Conservation (phyloP, 2,329 filamentous ascomycete genomes). For the Aspergillus pseudoglaucus region DNA sequence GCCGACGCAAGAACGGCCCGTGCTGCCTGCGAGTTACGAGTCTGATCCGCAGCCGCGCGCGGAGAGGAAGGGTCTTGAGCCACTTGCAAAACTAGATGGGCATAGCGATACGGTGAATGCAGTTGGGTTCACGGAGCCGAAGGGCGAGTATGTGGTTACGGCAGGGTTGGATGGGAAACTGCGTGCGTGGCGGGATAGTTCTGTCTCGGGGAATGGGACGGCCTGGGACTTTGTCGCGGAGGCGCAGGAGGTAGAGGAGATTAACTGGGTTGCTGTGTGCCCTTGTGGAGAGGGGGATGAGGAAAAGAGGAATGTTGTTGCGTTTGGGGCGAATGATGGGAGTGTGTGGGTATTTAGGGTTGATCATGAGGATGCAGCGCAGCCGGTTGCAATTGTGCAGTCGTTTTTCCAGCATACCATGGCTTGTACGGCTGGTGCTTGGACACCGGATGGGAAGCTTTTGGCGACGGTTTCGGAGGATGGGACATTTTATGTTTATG, state of each 20-base stretch:
- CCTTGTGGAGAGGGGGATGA: constrained; percentile 50
- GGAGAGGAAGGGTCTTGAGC: constrained; percentile 55
- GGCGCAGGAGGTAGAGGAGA: constrained; percentile 83
- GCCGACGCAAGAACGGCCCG: constrained; percentile 51
- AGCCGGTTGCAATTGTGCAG: constrained; percentile 73
- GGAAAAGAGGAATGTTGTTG: constrained; percentile 70
- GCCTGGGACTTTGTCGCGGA: constrained; percentile 66
- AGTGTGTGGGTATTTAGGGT: constrained; percentile 95
- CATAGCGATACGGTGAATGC: constrained; percentile 89
- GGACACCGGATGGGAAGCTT: constrained; percentile 80
- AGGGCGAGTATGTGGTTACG: constrained; percentile 77
- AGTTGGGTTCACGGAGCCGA: constrained; percentile 73
- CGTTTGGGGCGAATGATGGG: constrained; percentile 82
- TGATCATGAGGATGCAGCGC: constrained; percentile 55
- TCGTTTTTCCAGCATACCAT: constrained; percentile 87
- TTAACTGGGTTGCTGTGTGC: constrained; percentile 81
- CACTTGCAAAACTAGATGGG: constrained; percentile 72
- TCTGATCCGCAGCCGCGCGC: constrained; percentile 55
- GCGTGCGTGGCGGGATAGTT: constrained; percentile 58
- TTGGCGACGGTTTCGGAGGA: constrained; percentile 88
- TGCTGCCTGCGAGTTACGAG: constrained; percentile 71
- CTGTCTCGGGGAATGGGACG: constrained; percentile 41
- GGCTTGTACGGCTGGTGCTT: constrained; percentile 80
- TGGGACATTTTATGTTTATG: constrained; percentile 82
- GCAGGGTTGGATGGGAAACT: constrained; percentile 82